Conservation (phyloP, 352 stramenopile species). For the Peronospora tabacina region DNA sequence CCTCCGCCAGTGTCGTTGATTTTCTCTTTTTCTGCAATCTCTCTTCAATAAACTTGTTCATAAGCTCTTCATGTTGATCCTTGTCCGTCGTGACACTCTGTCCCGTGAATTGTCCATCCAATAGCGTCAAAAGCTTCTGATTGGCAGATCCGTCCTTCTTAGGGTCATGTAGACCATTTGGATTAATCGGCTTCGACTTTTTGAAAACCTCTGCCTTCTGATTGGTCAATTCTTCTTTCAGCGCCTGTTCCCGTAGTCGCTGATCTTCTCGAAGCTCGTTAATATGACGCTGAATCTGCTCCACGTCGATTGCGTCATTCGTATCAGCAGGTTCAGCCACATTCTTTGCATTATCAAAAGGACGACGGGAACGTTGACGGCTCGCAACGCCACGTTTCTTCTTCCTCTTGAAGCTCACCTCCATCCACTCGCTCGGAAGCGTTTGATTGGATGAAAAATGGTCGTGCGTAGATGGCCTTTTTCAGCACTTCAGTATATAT, state of each 20-base stretch:
- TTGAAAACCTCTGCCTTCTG: constrained; percentile 17
- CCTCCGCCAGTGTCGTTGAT: background rate
- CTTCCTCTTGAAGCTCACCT: constrained; percentile 60
- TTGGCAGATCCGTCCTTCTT: constrained; percentile 61
- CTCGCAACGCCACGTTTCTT: constrained; percentile 19
- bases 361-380: constrained; percentile 37
- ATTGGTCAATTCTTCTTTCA: constrained; percentile 26
- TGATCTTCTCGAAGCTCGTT: constrained; percentile 70
- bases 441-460: constrained; percentile 18
- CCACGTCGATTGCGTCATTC: constrained; percentile 10
- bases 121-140: constrained; percentile 63
- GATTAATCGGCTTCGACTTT: constrained; percentile 7
- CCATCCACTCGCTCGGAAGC: constrained; percentile 13
- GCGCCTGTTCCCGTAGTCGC: constrained; percentile 39
- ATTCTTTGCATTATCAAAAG: constrained; percentile 19
- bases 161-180: constrained; percentile 67
- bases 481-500: background rate
- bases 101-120: constrained; percentile 77
- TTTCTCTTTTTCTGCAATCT: constrained; percentile 43
- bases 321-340: background rate
- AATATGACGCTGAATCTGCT: constrained; percentile 46
- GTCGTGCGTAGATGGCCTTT: background rate
- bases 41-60: constrained; percentile 81
- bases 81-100: constrained; percentile 50
- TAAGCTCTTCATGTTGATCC: constrained; percentile 75